Percentiles rank a stretch among this genome's conserved stretches.
phyloP scores from a whole-genome alignment of 306 rosid species.

The Quercus glauca region DNA sequence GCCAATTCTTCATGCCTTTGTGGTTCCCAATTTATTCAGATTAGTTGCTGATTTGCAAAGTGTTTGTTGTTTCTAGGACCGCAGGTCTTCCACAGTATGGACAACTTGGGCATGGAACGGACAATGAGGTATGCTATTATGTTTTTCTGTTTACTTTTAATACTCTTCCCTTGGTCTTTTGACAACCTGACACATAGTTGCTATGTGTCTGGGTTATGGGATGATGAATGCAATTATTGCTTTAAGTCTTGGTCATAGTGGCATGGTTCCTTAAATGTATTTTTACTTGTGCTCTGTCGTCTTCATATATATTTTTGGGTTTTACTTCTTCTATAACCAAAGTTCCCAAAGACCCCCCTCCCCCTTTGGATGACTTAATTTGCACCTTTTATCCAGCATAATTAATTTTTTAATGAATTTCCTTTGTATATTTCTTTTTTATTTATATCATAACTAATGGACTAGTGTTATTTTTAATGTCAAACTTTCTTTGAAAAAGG shows the following conservation, averaged over 20 bases:
- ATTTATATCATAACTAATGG: too few species aligned
- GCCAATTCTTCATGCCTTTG: not conserved
- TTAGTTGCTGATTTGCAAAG: constrained; percentile 16
- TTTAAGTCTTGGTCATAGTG: not conserved
- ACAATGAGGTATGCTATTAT: constrained; percentile 70
- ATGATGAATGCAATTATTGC: not conserved
- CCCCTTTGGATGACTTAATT: too few species aligned
- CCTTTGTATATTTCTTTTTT: too few species aligned
- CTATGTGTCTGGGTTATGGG: not conserved
- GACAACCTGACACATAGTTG: not conserved
- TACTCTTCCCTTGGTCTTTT: not conserved
- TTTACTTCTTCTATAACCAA: not conserved
- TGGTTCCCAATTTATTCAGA: not conserved
- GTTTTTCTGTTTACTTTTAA: not conserved
- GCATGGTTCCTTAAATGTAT: not conserved
- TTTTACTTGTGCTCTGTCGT: not conserved
- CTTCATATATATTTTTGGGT: not conserved
- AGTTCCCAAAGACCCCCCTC: too few species aligned
- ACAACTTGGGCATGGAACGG: constrained; percentile 98
- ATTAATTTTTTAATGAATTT: too few species aligned
- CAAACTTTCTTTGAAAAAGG: too few species aligned
- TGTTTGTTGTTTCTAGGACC: constrained; percentile 52
- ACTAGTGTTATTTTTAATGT: too few species aligned
- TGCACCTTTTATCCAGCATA: too few species aligned
- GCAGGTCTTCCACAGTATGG: constrained; percentile 97